Evolutionary conservation across 1,284 basidiomycete genomes (phyloP).

Genomic region (Mycosarcoma mackinlayi): DNA sequence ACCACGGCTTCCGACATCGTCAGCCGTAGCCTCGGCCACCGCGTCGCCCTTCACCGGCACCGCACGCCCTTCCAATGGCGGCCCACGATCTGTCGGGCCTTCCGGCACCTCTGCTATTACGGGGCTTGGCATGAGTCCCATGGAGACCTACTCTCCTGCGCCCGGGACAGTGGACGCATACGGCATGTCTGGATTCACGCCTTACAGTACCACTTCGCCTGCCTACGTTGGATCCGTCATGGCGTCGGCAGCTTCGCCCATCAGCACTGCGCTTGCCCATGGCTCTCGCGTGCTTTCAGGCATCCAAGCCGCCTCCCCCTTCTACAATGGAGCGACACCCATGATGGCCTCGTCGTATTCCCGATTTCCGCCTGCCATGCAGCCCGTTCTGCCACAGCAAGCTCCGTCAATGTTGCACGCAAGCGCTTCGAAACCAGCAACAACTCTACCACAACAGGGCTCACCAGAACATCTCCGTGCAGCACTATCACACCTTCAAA

Average conservation of each 20-base stretch:
- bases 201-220: constrained; percentile 38
- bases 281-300: constrained; percentile 19
- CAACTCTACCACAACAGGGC: constrained; percentile 15
- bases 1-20: constrained; percentile 21
- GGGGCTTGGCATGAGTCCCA: constrained; percentile 28
- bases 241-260: constrained; percentile 20
- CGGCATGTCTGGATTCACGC: constrained; percentile 19
- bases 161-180: constrained; percentile 6
- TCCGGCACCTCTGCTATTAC: constrained; percentile 8
- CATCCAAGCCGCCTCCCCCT: constrained; percentile 25
- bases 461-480: constrained; percentile 20
- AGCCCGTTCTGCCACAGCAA: not conserved
- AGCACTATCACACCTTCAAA: constrained; percentile 19
- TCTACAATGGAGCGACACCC: constrained; percentile 7
- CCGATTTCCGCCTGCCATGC: not conserved
- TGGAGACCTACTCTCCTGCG: constrained; percentile 26
- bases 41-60: constrained; percentile 21
- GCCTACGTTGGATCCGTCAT: constrained; percentile 14
- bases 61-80: constrained; percentile 8
- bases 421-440: not conserved
- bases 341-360: constrained; percentile 5
- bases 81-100: constrained; percentile 31
- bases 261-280: constrained; percentile 35
- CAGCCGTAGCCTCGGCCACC: constrained; percentile 18
- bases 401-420: not conserved